Evolutionary conservation across 805 yeast species (phyloP).

Genomic region (Nakazawaea pomicola): DNA sequence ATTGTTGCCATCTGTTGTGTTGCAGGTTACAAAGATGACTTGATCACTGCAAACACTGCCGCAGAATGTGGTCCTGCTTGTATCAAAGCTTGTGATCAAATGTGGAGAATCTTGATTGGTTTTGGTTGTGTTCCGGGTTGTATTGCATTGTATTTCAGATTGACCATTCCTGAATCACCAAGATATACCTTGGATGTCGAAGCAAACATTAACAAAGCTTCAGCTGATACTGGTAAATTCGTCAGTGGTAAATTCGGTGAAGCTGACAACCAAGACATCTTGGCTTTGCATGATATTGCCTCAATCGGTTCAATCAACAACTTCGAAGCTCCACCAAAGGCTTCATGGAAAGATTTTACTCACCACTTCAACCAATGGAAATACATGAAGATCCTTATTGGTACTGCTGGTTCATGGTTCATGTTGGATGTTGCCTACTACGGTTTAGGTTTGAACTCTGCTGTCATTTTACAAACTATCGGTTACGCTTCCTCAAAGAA

Average conservation of each 20-base stretch:
- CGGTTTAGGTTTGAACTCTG: constrained; percentile 82
- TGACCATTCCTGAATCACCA: constrained; percentile 93
- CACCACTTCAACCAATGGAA: constrained; percentile 81
- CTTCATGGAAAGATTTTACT: constrained; percentile 70
- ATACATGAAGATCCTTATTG: constrained; percentile 75
- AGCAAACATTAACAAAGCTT: constrained; percentile 49
- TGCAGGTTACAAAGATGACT: constrained; percentile 66
- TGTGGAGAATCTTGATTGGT: constrained; percentile 92
- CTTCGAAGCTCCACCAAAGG: constrained; percentile 61
- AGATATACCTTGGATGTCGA: constrained; percentile 80
- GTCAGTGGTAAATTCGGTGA: constrained; percentile 45
- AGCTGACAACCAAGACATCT: constrained; percentile 40
- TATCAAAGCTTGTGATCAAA: constrained; percentile 78
- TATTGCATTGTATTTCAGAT: constrained; percentile 82
- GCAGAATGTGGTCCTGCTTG: constrained; percentile 63
- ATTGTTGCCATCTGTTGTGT: constrained; percentile 72
- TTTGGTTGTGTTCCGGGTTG: constrained; percentile 88
- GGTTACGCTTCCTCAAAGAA: constrained; percentile 74
- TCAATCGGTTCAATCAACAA: constrained; percentile 13
- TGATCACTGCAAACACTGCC: constrained; percentile 48
- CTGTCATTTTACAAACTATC: constrained; percentile 73
- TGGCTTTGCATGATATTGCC: constrained; percentile 38
- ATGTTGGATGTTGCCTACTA: constrained; percentile 85
- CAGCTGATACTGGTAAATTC: constrained; percentile 51
- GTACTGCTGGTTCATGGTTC: constrained; percentile 93